phyloP scores from a whole-genome alignment of 2,329 filamentous ascomycete genomes.

The Cercospora sesami region DNA sequence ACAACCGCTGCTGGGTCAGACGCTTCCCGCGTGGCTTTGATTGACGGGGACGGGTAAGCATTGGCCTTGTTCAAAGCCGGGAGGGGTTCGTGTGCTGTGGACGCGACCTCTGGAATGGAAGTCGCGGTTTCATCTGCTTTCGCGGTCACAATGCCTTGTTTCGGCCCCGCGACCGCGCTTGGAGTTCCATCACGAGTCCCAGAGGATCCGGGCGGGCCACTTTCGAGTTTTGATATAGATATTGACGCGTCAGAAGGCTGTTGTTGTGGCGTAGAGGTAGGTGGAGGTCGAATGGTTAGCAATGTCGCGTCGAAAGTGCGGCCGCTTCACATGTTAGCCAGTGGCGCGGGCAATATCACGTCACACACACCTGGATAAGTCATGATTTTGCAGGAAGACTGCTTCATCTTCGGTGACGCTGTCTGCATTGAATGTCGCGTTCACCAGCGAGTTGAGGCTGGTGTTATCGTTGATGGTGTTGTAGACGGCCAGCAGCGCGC shows the following conservation, averaged over 20 bases:
- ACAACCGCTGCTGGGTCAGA: conserved; percentile 17
- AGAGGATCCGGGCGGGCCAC: conserved; percentile 18
- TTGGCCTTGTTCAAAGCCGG: not conserved
- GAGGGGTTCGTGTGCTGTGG: conserved; percentile 11
- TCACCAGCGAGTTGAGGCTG: conserved; percentile 14
- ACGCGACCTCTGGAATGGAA: conserved; percentile 15
- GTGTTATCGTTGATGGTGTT: conserved; percentile 19
- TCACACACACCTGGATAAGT: conserved; percentile 18
- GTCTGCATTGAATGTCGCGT: conserved; percentile 11
- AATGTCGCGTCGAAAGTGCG: conserved; percentile 57
- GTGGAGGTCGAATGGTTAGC: conserved; percentile 21
- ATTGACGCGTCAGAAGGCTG: conserved; percentile 33
- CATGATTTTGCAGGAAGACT: conserved; percentile 18
- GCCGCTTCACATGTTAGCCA: conserved; percentile 46
- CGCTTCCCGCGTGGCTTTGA: conserved; percentile 7
- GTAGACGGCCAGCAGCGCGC: conserved; percentile 18
- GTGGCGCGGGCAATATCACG: conserved; percentile 2
- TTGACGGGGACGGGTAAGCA: not conserved
- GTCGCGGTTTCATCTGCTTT: conserved; percentile 12
- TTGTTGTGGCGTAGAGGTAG: conserved; percentile 44
- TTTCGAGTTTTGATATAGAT: conserved; percentile 32
- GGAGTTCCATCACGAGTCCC: conserved; percentile 11
- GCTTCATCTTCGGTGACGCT: conserved; percentile 15
- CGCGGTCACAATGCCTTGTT: conserved; percentile 21
- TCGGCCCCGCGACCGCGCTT: conserved; percentile 22